Conservation (phyloP, 31 red algal genomes). For the Porphyra umbilicalis region DNA sequence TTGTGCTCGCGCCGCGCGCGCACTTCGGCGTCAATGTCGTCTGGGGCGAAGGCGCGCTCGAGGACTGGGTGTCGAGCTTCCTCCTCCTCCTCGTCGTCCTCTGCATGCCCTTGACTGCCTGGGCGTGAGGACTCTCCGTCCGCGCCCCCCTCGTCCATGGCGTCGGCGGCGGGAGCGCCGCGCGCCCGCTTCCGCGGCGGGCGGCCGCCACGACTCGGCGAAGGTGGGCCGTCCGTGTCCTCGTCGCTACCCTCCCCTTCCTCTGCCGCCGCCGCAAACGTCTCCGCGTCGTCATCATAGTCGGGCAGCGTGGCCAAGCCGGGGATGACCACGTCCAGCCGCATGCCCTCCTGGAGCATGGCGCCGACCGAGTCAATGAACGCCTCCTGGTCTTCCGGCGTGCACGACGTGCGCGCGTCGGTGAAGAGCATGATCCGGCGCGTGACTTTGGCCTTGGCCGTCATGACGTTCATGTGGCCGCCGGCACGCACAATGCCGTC, state of each 20-base stretch:
- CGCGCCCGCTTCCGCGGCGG: background rate
- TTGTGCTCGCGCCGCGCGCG: background rate
- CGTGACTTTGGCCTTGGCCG: background rate
- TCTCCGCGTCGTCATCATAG: background rate
- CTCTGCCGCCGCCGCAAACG: background rate
- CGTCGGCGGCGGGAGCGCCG: background rate
- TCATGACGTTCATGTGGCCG: background rate
- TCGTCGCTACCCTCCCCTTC: background rate
- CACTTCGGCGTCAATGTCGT: background rate
- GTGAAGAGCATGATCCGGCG: background rate
- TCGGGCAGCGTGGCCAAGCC: background rate
- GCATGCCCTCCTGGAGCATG: background rate
- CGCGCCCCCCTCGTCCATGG: background rate
- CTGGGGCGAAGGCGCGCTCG: background rate
- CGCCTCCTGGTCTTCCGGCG: background rate
- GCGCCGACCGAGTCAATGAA: background rate
- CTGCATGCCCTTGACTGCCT: background rate
- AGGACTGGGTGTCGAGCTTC: background rate
- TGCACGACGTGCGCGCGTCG: background rate
- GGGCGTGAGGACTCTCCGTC: background rate
- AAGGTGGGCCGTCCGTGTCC: background rate
- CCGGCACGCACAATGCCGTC: background rate
- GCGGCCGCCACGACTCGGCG: background rate
- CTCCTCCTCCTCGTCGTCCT: background rate
- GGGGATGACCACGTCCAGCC: background rate